Evolutionary conservation across 1,139 yeast species (phyloP), one percentile per base, ranked within the genome.

Genomic region (Pichia sp.): DNA sequence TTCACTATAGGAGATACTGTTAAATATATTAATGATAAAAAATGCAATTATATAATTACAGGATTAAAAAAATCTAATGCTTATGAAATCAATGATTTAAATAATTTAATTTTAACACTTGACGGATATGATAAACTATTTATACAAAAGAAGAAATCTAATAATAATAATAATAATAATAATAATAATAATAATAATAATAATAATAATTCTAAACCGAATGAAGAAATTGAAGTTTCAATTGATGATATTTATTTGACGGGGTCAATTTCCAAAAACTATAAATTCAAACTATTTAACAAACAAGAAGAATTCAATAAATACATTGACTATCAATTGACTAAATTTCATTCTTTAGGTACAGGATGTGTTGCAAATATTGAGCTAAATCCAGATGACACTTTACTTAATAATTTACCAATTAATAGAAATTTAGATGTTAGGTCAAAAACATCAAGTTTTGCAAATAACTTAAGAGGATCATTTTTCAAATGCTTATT

Each of bases 101-200:
- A 81, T 4, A 64, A 70, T 43, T 18, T 18, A 68, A 42, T 55
- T 7, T 44, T 29, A 16, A 48, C 54, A 5, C n/a, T 81, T 49
- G 68, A 88, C 59, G 89, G 89, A 0, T 83, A 70, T 61, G 80
- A 81, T 61, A 66, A 72, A 7, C 73, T 80, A 7, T 62, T 71
- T 54, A 64, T 76, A 19, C 41, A 36, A 36, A 8, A 67, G 62
- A 53, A 67, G 44, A 29, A 49, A 50, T 7, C 29, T 5, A 8
- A 43, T 38, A 38, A 18, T 5, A 36, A 3, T 19, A 36, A 18
- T 9, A 44, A 30, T 9, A 36, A 27, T 8, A 46, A 38, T 19
- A 11, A 31, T 18, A 18, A n/a, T 19, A 28, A 18, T 5, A 36
- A 3, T 19, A 36, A 18, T 9, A 44, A 30, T 9, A 36, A 27